phyloP scores from a whole-genome alignment of 257 asterid genomes.

The Lycium ferocissimum region DNA sequence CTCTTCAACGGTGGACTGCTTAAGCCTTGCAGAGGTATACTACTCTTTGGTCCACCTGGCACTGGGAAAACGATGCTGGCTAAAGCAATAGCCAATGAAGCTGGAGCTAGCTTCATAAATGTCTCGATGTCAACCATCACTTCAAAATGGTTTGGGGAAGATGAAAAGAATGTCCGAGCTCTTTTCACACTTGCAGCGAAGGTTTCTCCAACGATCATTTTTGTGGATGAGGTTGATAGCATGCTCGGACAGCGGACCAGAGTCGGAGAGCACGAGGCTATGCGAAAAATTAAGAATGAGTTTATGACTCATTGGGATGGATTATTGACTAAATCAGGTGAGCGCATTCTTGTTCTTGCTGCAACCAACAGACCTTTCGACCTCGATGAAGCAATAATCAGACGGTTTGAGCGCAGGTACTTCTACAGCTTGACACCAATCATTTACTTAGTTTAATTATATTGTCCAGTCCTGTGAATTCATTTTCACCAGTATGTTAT shows the following conservation, averaged over 20 bases:
- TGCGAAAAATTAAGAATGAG: slow-evolving; percentile 95
- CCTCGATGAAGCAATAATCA: slow-evolving; percentile 98
- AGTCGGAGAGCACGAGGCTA: slow-evolving; percentile 97
- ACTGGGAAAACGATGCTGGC: slow-evolving; percentile 99
- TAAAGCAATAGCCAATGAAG: slow-evolving; percentile 96
- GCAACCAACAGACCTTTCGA: slow-evolving; percentile 98
- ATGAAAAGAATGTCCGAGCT: slow-evolving; percentile 94
- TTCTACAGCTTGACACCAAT: not conserved
- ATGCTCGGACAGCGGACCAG: slow-evolving; percentile 98
- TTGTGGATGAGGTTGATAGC: slow-evolving; percentile 98
- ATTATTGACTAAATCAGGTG: slow-evolving; percentile 83
- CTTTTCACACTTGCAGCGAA: slow-evolving; percentile 97
- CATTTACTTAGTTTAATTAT: slow-evolving; percentile 18
- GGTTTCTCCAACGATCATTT: slow-evolving; percentile 92
- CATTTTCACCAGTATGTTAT: slow-evolving; percentile 2
- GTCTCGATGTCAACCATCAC: slow-evolving; percentile 98
- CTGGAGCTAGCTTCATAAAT: slow-evolving; percentile 97
- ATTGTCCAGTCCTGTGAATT: slow-evolving; percentile 3
- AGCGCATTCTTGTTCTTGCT: slow-evolving; percentile 95
- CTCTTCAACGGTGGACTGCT: slow-evolving; percentile 96
- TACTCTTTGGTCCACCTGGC: slow-evolving; percentile 99
- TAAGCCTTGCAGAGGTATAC: slow-evolving; percentile 96
- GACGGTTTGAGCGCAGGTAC: slow-evolving; percentile 99
- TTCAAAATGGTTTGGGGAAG: slow-evolving; percentile 99
- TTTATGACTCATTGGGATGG: slow-evolving; percentile 99